phyloP scores from a whole-genome alignment of 306 rosid genomes.

The Coriaria nepalensis region DNA sequence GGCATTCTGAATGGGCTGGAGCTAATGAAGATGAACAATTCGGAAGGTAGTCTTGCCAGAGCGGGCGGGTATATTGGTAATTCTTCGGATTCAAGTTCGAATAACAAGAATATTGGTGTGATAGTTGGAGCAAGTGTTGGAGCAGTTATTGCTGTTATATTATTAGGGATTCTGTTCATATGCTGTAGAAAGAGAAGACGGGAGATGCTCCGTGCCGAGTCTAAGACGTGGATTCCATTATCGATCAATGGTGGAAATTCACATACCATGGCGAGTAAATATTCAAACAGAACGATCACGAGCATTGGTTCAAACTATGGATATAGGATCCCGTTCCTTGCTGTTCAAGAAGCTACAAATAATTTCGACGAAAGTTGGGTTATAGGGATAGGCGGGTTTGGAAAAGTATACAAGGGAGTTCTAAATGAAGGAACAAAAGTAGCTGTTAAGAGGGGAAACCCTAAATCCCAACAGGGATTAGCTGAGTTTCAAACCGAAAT shows the following conservation, averaged over 20 bases:
- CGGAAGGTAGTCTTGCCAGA: slow-evolving; percentile 51
- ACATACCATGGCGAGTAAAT: slow-evolving; percentile 72
- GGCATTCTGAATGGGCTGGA: slow-evolving; percentile 91
- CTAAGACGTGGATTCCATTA: slow-evolving; percentile 66
- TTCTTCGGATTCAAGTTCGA: slow-evolving; percentile 31
- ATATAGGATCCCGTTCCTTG: slow-evolving; percentile 51
- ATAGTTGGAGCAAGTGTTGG: slow-evolving; percentile 54
- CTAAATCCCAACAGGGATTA: slow-evolving; percentile 71
- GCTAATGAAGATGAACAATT: slow-evolving; percentile 77
- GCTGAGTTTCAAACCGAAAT: slow-evolving; percentile 81
- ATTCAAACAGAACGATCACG: slow-evolving; percentile 45
- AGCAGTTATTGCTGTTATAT: slow-evolving; percentile 25
- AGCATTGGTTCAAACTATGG: slow-evolving; percentile 47
- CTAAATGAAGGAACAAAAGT: slow-evolving; percentile 64
- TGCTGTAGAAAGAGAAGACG: slow-evolving; percentile 37
- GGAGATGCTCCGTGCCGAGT: slow-evolving; percentile 31
- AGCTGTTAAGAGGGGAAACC: slow-evolving; percentile 86
- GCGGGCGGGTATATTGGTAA: slow-evolving; percentile 12
- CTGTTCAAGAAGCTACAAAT: slow-evolving; percentile 66
- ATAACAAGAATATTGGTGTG: slow-evolving; percentile 24
- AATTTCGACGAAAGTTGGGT: slow-evolving; percentile 74
- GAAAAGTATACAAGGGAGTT: slow-evolving; percentile 72
- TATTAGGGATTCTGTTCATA: slow-evolving; percentile 31
- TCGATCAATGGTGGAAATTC: slow-evolving; percentile 49
- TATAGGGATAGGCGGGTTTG: slow-evolving; percentile 77